Percentiles rank a stretch among this genome's conserved stretches.
These are phyloP conservation scores for Pseudopithomyces chartarum DNA, from an alignment of 2,329 filamentous ascomycete species.

Conservation along the genomic window DNA sequence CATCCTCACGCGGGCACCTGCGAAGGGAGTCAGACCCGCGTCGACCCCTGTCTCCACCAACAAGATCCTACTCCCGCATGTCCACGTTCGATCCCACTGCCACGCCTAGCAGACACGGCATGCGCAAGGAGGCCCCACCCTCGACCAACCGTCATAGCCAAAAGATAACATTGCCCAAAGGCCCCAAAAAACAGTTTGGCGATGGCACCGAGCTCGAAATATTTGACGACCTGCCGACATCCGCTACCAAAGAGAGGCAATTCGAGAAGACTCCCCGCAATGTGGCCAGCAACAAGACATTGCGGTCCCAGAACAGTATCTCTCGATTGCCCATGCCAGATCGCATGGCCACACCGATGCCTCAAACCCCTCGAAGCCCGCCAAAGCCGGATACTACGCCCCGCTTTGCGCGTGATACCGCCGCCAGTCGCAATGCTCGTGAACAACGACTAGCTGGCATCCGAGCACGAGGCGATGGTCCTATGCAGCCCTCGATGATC, in stretches of 20 bases:
- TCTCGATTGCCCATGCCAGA: constrained; percentile 48
- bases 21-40: constrained; percentile 80
- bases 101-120: constrained; percentile 53
- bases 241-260: constrained; percentile 76
- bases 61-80: constrained; percentile 54
- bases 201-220: constrained; percentile 90
- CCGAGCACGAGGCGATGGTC: constrained; percentile 52
- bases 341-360: constrained; percentile 52
- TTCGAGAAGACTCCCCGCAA: constrained; percentile 80
- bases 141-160: constrained; percentile 58
- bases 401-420: constrained; percentile 69
- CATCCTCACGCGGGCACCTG: constrained; percentile 69
- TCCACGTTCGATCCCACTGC: constrained; percentile 55
- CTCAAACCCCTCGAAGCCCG: constrained; percentile 61
- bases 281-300: constrained; percentile 68
- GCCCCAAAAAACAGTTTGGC: constrained; percentile 64
- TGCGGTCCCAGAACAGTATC: constrained; percentile 57
- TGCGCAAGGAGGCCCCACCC: constrained; percentile 52
- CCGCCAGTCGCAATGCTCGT: constrained; percentile 67
- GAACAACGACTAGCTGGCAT: constrained; percentile 61
- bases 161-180: constrained; percentile 51
- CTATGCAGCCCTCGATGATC: constrained; percentile 55
- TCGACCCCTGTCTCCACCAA: constrained; percentile 52
- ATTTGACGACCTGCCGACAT: constrained; percentile 95
- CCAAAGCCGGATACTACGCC: constrained; percentile 59